Conservation (phyloP, 2,329 filamentous ascomycete genomes). For the Penicillium nordicum region DNA sequence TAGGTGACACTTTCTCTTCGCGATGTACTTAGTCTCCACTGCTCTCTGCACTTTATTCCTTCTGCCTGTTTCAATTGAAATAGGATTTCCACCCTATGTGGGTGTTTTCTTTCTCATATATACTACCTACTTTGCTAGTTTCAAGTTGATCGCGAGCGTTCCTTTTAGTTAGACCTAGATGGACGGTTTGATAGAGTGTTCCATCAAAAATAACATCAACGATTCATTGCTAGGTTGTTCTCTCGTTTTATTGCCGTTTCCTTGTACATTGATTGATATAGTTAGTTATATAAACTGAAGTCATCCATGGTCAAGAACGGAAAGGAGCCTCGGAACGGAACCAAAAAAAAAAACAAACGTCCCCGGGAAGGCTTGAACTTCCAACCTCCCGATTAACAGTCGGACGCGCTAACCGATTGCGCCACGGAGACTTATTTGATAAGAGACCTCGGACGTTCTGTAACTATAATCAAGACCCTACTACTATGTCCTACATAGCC, state of each 20-base stretch:
- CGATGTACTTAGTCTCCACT: neutral
- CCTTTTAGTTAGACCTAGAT: too few species aligned
- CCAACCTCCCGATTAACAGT: slow-evolving; percentile 39
- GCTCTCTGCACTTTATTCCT: neutral
- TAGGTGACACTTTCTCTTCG: neutral
- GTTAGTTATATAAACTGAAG: too few species aligned
- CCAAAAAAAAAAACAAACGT: slow-evolving; percentile 18
- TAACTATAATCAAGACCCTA: neutral
- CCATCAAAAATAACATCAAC: neutral
- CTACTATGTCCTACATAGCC: neutral
- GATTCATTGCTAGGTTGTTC: neutral
- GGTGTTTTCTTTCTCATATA: too few species aligned
- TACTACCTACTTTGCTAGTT: neutral
- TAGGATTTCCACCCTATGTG: too few species aligned
- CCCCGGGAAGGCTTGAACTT: slow-evolving; percentile 43
- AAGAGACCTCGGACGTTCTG: rapidly evolving
- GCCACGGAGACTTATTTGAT: slow-evolving; percentile 26
- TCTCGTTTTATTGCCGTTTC: too few species aligned
- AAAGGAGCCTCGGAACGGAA: neutral
- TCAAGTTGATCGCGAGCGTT: too few species aligned
- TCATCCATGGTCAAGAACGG: too few species aligned
- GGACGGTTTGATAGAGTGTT: neutral
- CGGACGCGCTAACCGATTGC: slow-evolving; percentile 32
- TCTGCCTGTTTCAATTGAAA: neutral
- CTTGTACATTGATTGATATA: too few species aligned